These are phyloP conservation scores for Isoetes taiwanensis DNA, from an alignment of 75 land plant genomes.

Conservation along the genomic window DNA sequence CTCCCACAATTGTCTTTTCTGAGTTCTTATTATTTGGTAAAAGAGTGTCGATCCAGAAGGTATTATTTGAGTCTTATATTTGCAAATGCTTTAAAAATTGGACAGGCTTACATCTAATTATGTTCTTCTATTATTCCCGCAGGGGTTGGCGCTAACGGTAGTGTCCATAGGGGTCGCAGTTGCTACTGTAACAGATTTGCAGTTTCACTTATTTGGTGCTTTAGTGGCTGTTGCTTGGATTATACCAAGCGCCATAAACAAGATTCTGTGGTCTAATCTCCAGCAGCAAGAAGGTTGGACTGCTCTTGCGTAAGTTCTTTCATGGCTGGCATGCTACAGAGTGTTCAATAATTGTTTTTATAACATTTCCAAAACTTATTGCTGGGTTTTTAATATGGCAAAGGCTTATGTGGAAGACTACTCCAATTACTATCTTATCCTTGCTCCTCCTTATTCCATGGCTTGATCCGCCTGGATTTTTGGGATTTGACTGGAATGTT, in stretches of 20 bases:
- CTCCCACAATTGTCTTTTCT: slow-evolving; percentile 75
- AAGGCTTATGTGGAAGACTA: slow-evolving; percentile 95
- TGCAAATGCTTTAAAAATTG: no score
- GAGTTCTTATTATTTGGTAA: slow-evolving; percentile 50
- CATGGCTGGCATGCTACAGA: background rate
- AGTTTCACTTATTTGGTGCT: slow-evolving; percentile 78
- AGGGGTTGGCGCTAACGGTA: slow-evolving; percentile 56
- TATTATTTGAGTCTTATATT: slow-evolving; percentile 14
- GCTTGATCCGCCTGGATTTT: slow-evolving; percentile 75
- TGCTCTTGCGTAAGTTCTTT: slow-evolving; percentile 66
- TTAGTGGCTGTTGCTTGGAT: slow-evolving; percentile 78
- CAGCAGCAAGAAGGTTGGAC: slow-evolving; percentile 84
- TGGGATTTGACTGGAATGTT: slow-evolving; percentile 55
- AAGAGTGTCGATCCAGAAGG: slow-evolving; percentile 52
- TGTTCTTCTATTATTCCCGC: background rate
- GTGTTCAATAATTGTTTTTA: background rate
- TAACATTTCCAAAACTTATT: background rate
- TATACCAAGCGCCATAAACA: slow-evolving; percentile 78
- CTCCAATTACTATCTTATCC: slow-evolving; percentile 67
- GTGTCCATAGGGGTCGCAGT: slow-evolving; percentile 82
- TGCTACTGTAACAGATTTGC: slow-evolving; percentile 79
- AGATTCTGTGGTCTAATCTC: slow-evolving; percentile 81
- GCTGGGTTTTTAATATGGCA: background rate
- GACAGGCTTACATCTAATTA: background rate
- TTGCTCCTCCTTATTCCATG: slow-evolving; percentile 62